Evolutionary conservation across 768 basidiomycete genomes (phyloP), one percentile per base, ranked within the genome.

Genomic region (Amanita rubescens): DNA sequence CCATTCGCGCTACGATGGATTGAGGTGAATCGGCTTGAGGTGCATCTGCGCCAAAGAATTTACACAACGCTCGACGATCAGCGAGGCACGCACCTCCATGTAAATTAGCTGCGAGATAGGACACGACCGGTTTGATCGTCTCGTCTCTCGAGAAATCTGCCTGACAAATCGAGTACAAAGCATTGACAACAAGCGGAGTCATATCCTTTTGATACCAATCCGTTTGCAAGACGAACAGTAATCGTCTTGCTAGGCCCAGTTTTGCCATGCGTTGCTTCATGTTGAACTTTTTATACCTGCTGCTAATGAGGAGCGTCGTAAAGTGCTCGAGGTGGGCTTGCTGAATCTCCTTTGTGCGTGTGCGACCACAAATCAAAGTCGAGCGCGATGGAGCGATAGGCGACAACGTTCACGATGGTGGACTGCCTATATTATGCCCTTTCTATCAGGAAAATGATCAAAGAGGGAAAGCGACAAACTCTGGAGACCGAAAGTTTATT

Each of bases 341-440:
- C 60, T 91, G 89, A n/a, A 96, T 82, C 46, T 90, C 88, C 15
- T 71, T n/a, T 63, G 3, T 75, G 74, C 0, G 87, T 82, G 30
- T 71, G 76, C 0, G 88, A 82, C 94, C 94, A 97, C 10, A 96
- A 80, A 49, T 91, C 85, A 57, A 97, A 90, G 60, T 95, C 92
- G 1, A 97, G 79, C 0, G 90, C 90, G 45, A 97, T 78, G 3
- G 84, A 79, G 41, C 79, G 77, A 65, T 96, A 95, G 5, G 89
- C 94, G 1, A 86, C 74, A 4, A 83, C 74, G 61, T 95, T 95
- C 47, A 84, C 79, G 27, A 97, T 76, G 0, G 88, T 90, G 0
- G 94, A 94, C 53, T 80, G 76, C 27, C 91, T 94, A 43, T 94
- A 43, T 6, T 33, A 30, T 10, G 32, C 1, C 22, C 19, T 49